Evolutionary conservation across 1,284 basidiomycete species (phyloP), one percentile per base, ranked within the genome.

Genomic region (Taiwanofungus camphoratus): DNA sequence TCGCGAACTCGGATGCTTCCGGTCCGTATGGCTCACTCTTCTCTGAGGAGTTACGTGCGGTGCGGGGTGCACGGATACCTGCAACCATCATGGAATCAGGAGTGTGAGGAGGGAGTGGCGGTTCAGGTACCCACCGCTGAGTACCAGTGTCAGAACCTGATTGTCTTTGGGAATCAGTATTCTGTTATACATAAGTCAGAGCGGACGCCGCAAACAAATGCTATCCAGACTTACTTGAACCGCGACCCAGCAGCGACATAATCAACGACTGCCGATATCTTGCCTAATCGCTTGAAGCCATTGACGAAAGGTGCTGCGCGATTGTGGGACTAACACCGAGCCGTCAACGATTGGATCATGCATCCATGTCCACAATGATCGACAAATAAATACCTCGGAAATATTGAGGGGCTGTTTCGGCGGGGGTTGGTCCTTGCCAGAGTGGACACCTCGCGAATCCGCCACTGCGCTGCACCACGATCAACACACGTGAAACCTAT

Each of bases 211-310:
- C 31, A 15, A 27, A 38, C 4, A n/a, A n/a, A n/a, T n/a, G n/a
- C n/a, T n/a, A 26, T 20, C 29, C 33, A 8, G 12, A 58, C 73
- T 34, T 48, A 90, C 87, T 94, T 97, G 79, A 93, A 96, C 41
- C 93, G 80, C 5, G 92, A 95, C 32, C 92, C 93, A 32, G 91
- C 77, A 35, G 92, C 85, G 48, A 98, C 92, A 62, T 92, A 97
- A 42, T 99, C 94, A 18, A 98, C 92, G 5, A 96, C 69, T 7
- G 87, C 95, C 1, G 83, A 71, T 43, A 95, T 79, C 54, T 77
- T 78, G 13, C 92, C 94, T 41, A 81, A 70, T 20, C 95, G 83
- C 68, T 97, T 99, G 74, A 97, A 94, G 35, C 86, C 80, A 44
- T 89, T 90, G 16, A 98, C 67, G 68, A 92, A 97, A 52, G 87